Evolutionary conservation across 495 filamentous ascomycete genomes (phyloP).

Genomic region (Alectoria sarmentosa): DNA sequence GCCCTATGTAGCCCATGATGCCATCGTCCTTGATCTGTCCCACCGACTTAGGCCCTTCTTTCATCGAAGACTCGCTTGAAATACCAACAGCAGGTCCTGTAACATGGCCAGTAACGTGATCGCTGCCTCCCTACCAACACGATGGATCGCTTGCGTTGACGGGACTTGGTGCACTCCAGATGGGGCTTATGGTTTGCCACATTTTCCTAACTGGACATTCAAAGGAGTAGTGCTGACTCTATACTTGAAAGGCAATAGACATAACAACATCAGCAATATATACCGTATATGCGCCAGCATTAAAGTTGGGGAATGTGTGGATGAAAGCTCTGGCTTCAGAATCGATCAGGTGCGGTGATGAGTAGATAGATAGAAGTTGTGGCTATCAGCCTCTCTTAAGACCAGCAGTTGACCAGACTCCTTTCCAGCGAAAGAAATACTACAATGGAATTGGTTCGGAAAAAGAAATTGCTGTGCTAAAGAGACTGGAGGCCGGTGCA

Average conservation of each 20-base stretch:
- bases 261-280: constrained; percentile 14
- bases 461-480: constrained; percentile 1
- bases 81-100: neutral
- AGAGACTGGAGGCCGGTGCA: constrained; percentile 7
- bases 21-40: neutral
- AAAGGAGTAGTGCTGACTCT: neutral
- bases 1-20: neutral
- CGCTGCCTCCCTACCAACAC: constrained; percentile 7
- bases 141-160: constrained; percentile 16
- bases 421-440: neutral
- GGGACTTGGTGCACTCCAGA: constrained; percentile 17
- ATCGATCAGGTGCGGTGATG: constrained; percentile 14
- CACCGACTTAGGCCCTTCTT: neutral
- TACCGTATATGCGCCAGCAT: constrained; percentile 14
- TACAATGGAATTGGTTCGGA: constrained; percentile 7
- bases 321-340: neutral
- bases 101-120: neutral
- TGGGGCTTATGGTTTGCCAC: constrained; percentile 2
- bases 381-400: neutral
- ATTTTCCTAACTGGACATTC: neutral
- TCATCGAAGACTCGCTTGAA: neutral
- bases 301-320: constrained; percentile 7
- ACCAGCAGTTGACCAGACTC: neutral
- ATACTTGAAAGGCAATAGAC: neutral
- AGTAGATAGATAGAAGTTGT: neutral